Conservation (phyloP, 1,284 basidiomycete genomes). For the Cryptococcus jaspeensis region DNA sequence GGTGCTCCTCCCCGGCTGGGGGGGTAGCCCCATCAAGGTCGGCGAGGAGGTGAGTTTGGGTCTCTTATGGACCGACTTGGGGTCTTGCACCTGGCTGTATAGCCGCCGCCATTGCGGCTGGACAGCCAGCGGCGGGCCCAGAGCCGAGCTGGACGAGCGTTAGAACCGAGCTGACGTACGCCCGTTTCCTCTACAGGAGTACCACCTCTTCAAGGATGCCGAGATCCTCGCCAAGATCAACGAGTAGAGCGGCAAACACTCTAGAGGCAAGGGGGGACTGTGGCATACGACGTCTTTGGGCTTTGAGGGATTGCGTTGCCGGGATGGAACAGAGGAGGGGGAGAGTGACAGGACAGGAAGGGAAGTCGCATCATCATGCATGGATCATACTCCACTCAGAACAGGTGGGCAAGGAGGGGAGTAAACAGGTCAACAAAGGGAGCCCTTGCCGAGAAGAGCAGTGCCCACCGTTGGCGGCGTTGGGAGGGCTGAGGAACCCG, state of each 20-base stretch:
- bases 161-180: not conserved
- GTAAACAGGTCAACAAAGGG: too few species aligned
- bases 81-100: not conserved
- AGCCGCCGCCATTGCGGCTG: too few species aligned
- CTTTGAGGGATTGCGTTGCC: too few species aligned
- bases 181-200: conserved; percentile 66
- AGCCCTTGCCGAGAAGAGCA: too few species aligned
- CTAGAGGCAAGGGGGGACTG: not conserved
- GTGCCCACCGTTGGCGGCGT: too few species aligned
- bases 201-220: conserved; percentile 88
- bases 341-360: not conserved
- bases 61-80: not conserved
- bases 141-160: not conserved
- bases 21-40: conserved; percentile 92
- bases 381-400: not conserved
- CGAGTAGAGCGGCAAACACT: conserved; percentile 59
- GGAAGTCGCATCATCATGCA: not conserved
- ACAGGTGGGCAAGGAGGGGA: too few species aligned
- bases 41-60: conserved; percentile 79
- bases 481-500: too few species aligned
- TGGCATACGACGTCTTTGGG: not conserved
- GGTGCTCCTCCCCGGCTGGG: conserved; percentile 92
- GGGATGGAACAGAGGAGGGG: not conserved
- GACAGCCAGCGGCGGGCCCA: too few species aligned
- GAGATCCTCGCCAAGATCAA: conserved; percentile 97